Percentiles rank a stretch among this genome's conserved stretches.
Conservation (phyloP, 768 basidiomycete species). For the Panaeolus papilionaceus region DNA sequence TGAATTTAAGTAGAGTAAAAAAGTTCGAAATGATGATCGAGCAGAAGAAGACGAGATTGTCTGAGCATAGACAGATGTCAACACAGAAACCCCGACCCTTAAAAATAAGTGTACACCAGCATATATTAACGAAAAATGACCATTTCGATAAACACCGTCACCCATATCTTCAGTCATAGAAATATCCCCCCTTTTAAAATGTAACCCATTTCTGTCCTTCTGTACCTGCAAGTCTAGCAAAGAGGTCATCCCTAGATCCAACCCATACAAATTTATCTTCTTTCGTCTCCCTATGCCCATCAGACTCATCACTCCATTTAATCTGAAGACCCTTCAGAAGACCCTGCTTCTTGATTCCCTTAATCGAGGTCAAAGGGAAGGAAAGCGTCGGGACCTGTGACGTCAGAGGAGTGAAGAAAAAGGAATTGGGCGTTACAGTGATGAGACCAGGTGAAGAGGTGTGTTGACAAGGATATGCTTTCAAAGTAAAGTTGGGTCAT, state of each 20-base stretch:
- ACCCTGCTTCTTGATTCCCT: slow-evolving; percentile 63
- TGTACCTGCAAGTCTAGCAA: slow-evolving; percentile 64
- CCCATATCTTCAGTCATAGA: background rate
- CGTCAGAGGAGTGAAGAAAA: slow-evolving; percentile 64
- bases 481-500: background rate
- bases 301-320: slow-evolving; percentile 42
- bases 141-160: background rate
- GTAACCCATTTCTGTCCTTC: slow-evolving; percentile 57
- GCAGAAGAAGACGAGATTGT: background rate
- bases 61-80: background rate
- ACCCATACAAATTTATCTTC: slow-evolving; percentile 68
- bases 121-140: background rate
- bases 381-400: slow-evolving; percentile 49
- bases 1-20: too few relatives aligned
- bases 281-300: slow-evolving; percentile 40
- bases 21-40: background rate
- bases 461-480: slow-evolving; percentile 69
- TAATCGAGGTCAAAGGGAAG: slow-evolving; percentile 53
- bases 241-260: slow-evolving; percentile 67
- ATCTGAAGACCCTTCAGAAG: slow-evolving; percentile 59
- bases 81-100: background rate
- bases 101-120: slow-evolving; percentile 10
- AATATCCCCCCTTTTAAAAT: slow-evolving; percentile 8
- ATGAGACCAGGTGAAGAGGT: slow-evolving; percentile 62
- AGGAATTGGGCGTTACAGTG: slow-evolving; percentile 52